A percentile compares a stretch with the other conserved stretches of the same genome.
Evolutionary conservation across 768 basidiomycete genomes (phyloP).

Genomic region (Porphyrellus cyaneotinctus): DNA sequence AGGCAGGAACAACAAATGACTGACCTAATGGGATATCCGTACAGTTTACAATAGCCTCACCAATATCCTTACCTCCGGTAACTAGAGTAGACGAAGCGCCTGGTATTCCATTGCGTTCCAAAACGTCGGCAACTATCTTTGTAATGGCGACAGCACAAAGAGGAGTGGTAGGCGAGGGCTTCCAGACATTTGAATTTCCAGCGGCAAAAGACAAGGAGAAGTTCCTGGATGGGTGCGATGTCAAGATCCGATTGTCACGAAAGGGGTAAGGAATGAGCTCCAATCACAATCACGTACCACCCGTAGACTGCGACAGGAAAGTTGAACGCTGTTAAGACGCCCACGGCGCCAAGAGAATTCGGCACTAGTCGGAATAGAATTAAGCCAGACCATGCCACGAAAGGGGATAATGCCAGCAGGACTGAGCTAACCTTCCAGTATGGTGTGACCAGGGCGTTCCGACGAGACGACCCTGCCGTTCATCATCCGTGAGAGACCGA

Average conservation of each 20-base stretch:
- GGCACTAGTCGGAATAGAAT: conserved; percentile 54
- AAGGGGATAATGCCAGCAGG: neutral
- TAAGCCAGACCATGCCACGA: neutral
- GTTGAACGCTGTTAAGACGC: conserved; percentile 89
- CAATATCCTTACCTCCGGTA: conserved; percentile 77
- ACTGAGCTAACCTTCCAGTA: conserved; percentile 66
- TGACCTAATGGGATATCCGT: conserved; percentile 73
- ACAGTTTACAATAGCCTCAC: conserved; percentile 74
- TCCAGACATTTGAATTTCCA: conserved; percentile 94
- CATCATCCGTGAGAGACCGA: conserved; percentile 92
- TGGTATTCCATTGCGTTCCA: conserved; percentile 79
- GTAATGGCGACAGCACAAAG: conserved; percentile 90
- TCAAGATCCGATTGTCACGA: conserved; percentile 7
- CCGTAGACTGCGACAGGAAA: conserved; percentile 94
- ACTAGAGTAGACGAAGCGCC: conserved; percentile 82
- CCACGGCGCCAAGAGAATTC: conserved; percentile 78
- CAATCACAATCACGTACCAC: conserved; percentile 56
- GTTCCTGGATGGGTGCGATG: conserved; percentile 57
- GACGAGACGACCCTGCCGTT: conserved; percentile 84
- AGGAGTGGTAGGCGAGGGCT: conserved; percentile 87
- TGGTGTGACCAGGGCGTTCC: conserved; percentile 86
- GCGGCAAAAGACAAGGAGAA: conserved; percentile 81
- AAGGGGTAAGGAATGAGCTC: neutral
- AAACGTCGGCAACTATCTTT: conserved; percentile 72
- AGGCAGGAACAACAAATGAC: conserved; percentile 7